These are phyloP conservation scores for Galium porrigens DNA, from an alignment of 305 asterid genomes.

Conservation along the genomic window DNA sequence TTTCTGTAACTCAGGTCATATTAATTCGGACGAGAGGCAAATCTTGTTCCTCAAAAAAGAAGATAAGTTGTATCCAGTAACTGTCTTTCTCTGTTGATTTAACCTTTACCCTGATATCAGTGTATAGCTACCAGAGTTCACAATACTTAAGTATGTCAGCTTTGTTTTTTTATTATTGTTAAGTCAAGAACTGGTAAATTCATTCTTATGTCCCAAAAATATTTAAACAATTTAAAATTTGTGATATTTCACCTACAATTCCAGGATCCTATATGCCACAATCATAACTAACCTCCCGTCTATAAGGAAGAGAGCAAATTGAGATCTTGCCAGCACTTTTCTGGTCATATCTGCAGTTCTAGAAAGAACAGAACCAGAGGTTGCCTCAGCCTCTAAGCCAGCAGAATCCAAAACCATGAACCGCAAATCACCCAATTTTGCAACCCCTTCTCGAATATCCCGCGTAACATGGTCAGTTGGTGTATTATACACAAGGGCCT, in stretches of 20 bases:
- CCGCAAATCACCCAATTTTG: conserved; percentile 73
- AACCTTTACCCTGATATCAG: background rate
- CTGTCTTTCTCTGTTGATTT: background rate
- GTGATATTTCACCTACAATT: background rate
- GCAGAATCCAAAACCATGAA: conserved; percentile 88
- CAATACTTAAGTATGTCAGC: too few relatives aligned
- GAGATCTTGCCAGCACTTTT: conserved; percentile 56
- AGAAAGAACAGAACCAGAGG: conserved; percentile 87
- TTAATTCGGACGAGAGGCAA: background rate
- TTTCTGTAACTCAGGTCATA: background rate
- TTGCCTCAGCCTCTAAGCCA: conserved; percentile 94
- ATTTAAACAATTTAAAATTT: background rate
- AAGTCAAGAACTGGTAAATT: background rate
- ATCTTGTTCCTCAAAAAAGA: background rate
- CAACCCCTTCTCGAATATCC: conserved; percentile 84
- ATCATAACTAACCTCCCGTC: conserved; percentile 55
- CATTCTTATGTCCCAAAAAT: background rate
- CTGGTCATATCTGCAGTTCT: conserved; percentile 91
- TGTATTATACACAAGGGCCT: conserved; percentile 90
- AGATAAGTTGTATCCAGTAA: background rate
- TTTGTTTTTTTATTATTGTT: background rate
- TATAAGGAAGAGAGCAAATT: conserved; percentile 50
- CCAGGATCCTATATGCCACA: background rate
- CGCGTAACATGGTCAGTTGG: conserved; percentile 90
- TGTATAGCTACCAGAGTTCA: background rate